Evolutionary conservation across 371 early-diverging fungal genomes (phyloP).

Genomic region (Dichotomocladium elegans): DNA sequence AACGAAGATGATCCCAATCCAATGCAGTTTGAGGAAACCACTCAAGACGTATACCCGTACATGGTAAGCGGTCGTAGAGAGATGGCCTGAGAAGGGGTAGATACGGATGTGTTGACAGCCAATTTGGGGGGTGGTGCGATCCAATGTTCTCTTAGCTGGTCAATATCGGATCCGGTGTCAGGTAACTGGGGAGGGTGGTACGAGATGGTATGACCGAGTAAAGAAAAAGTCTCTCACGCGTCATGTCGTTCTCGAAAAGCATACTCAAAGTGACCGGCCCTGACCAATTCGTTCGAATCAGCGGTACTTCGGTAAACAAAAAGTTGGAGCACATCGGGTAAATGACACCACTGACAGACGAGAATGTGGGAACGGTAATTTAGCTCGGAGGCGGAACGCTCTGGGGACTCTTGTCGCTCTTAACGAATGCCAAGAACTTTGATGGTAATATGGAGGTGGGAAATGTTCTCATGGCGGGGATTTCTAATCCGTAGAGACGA

Average conservation of each 20-base stretch:
- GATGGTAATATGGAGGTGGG: slow-evolving; percentile 73
- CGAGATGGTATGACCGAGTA: not conserved
- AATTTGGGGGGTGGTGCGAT: too few species aligned
- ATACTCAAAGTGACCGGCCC: slow-evolving; percentile 83
- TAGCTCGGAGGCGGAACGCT: slow-evolving; percentile 96
- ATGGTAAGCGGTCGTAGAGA: slow-evolving; percentile 48
- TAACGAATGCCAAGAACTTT: slow-evolving; percentile 82
- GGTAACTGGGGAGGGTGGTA: slow-evolving; percentile 23
- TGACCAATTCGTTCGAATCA: slow-evolving; percentile 78
- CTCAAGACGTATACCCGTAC: slow-evolving; percentile 74
- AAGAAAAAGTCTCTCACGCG: not conserved
- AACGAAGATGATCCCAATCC: slow-evolving; percentile 61
- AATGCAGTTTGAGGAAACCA: slow-evolving; percentile 78
- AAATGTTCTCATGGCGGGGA: too few species aligned
- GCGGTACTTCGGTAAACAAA: slow-evolving; percentile 81
- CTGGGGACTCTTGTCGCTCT: slow-evolving; percentile 88
- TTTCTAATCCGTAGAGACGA: not conserved
- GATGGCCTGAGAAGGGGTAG: not conserved
- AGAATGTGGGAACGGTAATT: too few species aligned
- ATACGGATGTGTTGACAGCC: not conserved
- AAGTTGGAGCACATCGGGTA: too few species aligned
- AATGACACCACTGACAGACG: not conserved
- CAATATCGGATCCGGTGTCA: slow-evolving; percentile 91
- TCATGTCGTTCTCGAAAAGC: slow-evolving; percentile 19
- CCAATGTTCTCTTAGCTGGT: slow-evolving; percentile 57